Conservation (phyloP, 257 asterid species). For the Fraxinus americana region DNA sequence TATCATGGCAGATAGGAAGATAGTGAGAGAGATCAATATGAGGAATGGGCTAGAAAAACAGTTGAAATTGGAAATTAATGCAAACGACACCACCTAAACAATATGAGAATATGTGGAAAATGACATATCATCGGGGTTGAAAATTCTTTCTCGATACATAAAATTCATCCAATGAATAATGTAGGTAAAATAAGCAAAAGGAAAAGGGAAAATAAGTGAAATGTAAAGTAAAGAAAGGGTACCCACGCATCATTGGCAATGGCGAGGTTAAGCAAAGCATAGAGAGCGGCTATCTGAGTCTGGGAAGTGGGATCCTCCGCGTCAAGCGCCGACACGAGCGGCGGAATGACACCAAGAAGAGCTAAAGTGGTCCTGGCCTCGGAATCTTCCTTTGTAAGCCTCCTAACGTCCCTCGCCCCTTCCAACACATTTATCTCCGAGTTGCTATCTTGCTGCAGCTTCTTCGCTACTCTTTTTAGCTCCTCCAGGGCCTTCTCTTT, state of each 20-base stretch:
- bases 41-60: not conserved
- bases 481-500: conserved; percentile 59
- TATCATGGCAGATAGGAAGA: not conserved
- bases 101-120: conserved; percentile 4
- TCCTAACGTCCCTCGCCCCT: conserved; percentile 74
- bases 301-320: conserved; percentile 43
- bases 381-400: conserved; percentile 64
- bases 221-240: not conserved
- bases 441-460: conserved; percentile 26
- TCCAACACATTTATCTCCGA: conserved; percentile 36
- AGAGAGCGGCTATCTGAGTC: conserved; percentile 69
- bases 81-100: not conserved
- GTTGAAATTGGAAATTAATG: conserved; percentile 3
- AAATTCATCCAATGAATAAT: not conserved
- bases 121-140: not conserved
- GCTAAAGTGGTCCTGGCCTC: conserved; percentile 72
- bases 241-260: conserved; percentile 68
- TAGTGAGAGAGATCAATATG: not conserved
- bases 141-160: not conserved
- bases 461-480: conserved; percentile 56
- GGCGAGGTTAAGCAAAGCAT: conserved; percentile 81
- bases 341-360: conserved; percentile 88
- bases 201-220: not conserved
- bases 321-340: conserved; percentile 71
- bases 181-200: not conserved